Conservation (phyloP, 2,329 filamentous ascomycete species). For the Leptosphaerulina australis region DNA sequence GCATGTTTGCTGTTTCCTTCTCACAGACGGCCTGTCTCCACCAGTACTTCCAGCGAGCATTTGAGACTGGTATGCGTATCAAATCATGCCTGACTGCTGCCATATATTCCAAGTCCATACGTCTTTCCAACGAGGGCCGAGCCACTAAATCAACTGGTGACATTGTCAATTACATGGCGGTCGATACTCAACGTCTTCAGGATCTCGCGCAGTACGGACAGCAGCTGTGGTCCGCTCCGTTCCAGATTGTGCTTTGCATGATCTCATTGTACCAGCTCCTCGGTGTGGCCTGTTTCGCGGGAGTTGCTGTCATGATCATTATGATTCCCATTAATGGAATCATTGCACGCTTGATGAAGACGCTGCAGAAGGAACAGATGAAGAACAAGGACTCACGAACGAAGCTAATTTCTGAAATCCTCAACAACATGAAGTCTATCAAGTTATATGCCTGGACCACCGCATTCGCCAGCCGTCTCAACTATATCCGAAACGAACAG, state of each 20-base stretch:
- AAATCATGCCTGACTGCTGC: slow-evolving; percentile 87
- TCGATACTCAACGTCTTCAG: slow-evolving; percentile 92
- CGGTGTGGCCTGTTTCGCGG: slow-evolving; percentile 92
- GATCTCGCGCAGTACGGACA: slow-evolving; percentile 95
- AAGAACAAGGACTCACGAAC: slow-evolving; percentile 97
- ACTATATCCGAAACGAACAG: slow-evolving; percentile 92
- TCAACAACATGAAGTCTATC: slow-evolving; percentile 99
- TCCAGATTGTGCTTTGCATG: slow-evolving; percentile 97
- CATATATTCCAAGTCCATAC: slow-evolving; percentile 91
- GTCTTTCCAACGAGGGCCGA: slow-evolving; percentile 90
- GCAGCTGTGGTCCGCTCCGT: slow-evolving; percentile 94
- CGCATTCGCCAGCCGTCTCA: slow-evolving; percentile 97
- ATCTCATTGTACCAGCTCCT: slow-evolving; percentile 93
- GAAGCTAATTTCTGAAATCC: slow-evolving; percentile 91
- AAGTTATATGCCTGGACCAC: slow-evolving; percentile 98
- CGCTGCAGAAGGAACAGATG: slow-evolving; percentile 94
- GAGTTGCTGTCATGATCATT: slow-evolving; percentile 90
- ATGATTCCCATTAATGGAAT: slow-evolving; percentile 97
- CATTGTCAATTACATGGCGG: slow-evolving; percentile 99
- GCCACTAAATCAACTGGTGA: slow-evolving; percentile 90
- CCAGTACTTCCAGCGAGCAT: slow-evolving; percentile 95
- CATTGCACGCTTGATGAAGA: slow-evolving; percentile 92
- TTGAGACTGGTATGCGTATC: slow-evolving; percentile 95
- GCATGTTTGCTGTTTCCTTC: slow-evolving; percentile 88
- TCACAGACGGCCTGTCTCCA: slow-evolving; percentile 89